A percentile compares a stretch with the other conserved stretches of the same genome.
These are phyloP conservation scores for Nakazawaea populi DNA, from an alignment of 805 yeast species.

Conservation along the genomic window DNA sequence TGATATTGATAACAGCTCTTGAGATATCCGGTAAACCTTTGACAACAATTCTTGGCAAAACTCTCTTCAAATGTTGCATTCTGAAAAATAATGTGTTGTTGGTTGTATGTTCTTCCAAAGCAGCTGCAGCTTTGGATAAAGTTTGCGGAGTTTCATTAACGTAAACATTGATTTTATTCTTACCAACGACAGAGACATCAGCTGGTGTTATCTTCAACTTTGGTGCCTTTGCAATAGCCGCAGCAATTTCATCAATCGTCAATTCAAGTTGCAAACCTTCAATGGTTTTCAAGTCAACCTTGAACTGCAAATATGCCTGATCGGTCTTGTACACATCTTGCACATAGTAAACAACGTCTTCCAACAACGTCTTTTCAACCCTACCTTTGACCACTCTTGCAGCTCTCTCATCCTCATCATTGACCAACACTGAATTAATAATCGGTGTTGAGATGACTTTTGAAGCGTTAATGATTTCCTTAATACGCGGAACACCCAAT, in stretches of 20 bases:
- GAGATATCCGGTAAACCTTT: conserved; percentile 89
- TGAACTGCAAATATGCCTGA: conserved; percentile 72
- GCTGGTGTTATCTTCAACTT: conserved; percentile 75
- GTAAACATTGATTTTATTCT: conserved; percentile 59
- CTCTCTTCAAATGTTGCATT: conserved; percentile 84
- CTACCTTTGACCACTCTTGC: conserved; percentile 98
- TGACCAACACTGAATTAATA: conserved; percentile 88
- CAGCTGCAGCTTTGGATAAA: conserved; percentile 22
- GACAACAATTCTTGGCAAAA: conserved; percentile 80
- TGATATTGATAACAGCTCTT: conserved; percentile 93
- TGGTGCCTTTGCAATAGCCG: conserved; percentile 78
- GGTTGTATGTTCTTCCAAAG: conserved; percentile 22
- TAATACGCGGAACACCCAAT: conserved; percentile 98
- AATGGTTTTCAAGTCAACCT: conserved; percentile 77
- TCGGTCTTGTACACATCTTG: conserved; percentile 89
- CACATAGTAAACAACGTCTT: conserved; percentile 82
- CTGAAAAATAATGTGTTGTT: conserved; percentile 67
- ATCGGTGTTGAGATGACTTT: conserved; percentile 94
- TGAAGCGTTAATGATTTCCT: conserved; percentile 96
- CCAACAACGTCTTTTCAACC: conserved; percentile 82
- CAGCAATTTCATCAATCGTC: conserved; percentile 78
- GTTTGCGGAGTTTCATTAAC: conserved; percentile 40
- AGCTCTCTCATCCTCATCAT: conserved; percentile 92
- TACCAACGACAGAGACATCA: conserved; percentile 65
- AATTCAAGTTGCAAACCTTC: conserved; percentile 87